phyloP scores from a whole-genome alignment of 805 yeast genomes.

The Jamesozyma piceae region DNA sequence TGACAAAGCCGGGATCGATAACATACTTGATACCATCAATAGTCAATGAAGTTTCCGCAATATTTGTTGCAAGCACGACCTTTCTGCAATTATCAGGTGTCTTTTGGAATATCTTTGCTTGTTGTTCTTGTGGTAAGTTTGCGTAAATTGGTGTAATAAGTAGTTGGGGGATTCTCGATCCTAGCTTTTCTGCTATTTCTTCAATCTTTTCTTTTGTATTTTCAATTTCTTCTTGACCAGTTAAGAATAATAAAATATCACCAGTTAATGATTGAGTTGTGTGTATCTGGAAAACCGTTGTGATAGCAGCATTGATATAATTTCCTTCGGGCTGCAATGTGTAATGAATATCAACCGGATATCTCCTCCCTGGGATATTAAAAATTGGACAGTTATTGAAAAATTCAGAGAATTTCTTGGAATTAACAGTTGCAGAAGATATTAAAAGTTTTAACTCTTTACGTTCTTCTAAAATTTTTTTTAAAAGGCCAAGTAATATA shows the following conservation, averaged over 20 bases:
- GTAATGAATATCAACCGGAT: slow-evolving; percentile 79
- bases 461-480: slow-evolving; percentile 53
- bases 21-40: slow-evolving; percentile 94
- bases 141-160: slow-evolving; percentile 84
- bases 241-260: slow-evolving; percentile 81
- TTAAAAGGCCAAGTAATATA: slow-evolving; percentile 65
- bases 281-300: slow-evolving; percentile 83
- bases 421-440: slow-evolving; percentile 93
- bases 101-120: slow-evolving; percentile 72
- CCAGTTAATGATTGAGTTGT: slow-evolving; percentile 50
- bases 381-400: slow-evolving; percentile 80
- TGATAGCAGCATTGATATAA: slow-evolving; percentile 79
- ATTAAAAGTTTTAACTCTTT: slow-evolving; percentile 67
- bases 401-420: slow-evolving; percentile 73
- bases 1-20: slow-evolving; percentile 90
- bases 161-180: slow-evolving; percentile 50
- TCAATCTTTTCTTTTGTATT: slow-evolving; percentile 58
- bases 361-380: slow-evolving; percentile 87
- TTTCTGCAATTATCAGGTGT: slow-evolving; percentile 74
- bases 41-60: slow-evolving; percentile 94
- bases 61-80: slow-evolving; percentile 89
- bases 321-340: slow-evolving; percentile 84
- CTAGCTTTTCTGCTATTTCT: slow-evolving; percentile 58
- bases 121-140: slow-evolving; percentile 78
- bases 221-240: slow-evolving; percentile 97